Evolutionary conservation across 2,329 filamentous ascomycete species (phyloP), one percentile per base, ranked within the genome.

Genomic region (Colletotrichum brevisporum): DNA sequence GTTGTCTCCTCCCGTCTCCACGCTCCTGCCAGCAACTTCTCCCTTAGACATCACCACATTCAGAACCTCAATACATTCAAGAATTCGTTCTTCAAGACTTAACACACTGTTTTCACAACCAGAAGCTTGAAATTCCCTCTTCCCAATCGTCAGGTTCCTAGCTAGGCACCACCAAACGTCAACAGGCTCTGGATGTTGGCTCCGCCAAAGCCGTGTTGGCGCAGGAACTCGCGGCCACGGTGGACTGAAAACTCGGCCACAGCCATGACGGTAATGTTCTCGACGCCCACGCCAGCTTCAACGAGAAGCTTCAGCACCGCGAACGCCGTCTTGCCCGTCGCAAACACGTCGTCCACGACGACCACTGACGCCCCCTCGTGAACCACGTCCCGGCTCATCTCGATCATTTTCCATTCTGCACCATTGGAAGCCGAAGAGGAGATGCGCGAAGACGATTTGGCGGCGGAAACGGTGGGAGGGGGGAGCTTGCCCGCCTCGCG

Each of bases 321-420:
- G 74, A 79, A 84, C 45, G 90, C 82, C 3, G 88, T 90, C 71
- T 81, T 72, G 1, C 87, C 88, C 0, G 85, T 86, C 6, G 88
- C 82, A 64, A 91, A 83, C 31, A 89, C 87, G 76, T 91, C 88
- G 67, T 91, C 88, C 5, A 91, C 81, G 0, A 90, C 82, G n/a
- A 90, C 79, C 12, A 90, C 83, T 4, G 78, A 79, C 4, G 75
- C 77, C 1, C 77, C 81, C 43, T 27, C 73, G 0, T 78, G 72
- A 18, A 90, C 39, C 45, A 77, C 76, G 78, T 83, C 78, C 18
- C 73, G 73, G 16, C 79, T 79, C 75, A 91, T 87, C 77, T 89
- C 88, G 6, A 90, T 82, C 39, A 68, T 74, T 45, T 81, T 79
- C 63, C 78, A 76, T 57, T 69, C 70, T 5, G 63, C 55, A 15